phyloP scores from a whole-genome alignment of 495 filamentous ascomycete genomes.

The Tuber indicum region DNA sequence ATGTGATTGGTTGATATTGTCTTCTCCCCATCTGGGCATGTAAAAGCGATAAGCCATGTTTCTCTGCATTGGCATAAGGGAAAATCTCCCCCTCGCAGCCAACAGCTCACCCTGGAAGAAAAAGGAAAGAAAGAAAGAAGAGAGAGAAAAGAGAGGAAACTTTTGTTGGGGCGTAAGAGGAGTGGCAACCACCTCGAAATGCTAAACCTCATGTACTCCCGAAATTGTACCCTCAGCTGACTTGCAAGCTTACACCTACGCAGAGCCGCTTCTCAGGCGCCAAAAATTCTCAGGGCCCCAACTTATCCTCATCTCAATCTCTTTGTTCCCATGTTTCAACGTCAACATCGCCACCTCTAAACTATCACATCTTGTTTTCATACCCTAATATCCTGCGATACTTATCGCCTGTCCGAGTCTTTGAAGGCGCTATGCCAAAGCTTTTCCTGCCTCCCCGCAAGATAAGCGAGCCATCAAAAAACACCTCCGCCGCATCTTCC shows the following conservation, averaged over 20 bases:
- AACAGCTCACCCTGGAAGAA: background rate
- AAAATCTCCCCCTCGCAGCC: background rate
- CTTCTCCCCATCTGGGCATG: background rate
- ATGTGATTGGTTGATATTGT: background rate
- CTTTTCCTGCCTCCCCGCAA: background rate
- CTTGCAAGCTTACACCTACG: background rate
- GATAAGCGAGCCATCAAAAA: constrained; percentile 3
- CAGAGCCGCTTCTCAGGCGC: background rate
- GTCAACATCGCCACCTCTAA: background rate
- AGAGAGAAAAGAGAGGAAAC: background rate
- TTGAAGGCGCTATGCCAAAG: background rate
- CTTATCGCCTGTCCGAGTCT: background rate
- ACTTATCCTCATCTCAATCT: background rate
- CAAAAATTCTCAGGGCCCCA: background rate
- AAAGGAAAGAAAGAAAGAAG: background rate
- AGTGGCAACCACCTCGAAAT: background rate
- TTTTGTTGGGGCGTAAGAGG: background rate
- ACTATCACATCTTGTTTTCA: background rate
- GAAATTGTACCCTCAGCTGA: background rate
- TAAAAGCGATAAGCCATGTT: background rate
- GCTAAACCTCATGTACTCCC: background rate
- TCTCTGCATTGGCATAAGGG: background rate
- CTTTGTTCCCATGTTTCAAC: constrained; percentile 3
- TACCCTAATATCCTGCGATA: background rate
- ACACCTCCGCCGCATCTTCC: background rate